Evolutionary conservation across 23 red algal species (phyloP).

Genomic region (Gracilariopsis chorda): DNA sequence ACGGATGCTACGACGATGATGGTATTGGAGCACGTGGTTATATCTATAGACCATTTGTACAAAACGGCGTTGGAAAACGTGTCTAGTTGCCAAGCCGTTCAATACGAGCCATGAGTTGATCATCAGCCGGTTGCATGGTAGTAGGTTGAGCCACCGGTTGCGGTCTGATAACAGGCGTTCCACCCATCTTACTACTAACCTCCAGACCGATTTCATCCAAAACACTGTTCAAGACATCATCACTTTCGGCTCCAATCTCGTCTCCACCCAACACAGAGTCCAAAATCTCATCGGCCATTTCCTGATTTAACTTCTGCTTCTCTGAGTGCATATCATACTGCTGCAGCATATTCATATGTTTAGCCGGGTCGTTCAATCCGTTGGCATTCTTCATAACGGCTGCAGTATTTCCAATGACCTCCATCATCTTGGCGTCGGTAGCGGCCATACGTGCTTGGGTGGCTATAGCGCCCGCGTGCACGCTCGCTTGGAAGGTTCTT

Average conservation of each 20-base stretch:
- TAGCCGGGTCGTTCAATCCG: slow-evolving; percentile 66
- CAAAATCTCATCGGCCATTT: slow-evolving; percentile 88
- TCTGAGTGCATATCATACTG: slow-evolving; percentile 90
- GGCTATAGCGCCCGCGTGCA: slow-evolving; percentile 79
- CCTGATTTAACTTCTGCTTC: slow-evolving; percentile 86
- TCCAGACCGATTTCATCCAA: slow-evolving; percentile 97
- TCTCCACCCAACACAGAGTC: slow-evolving; percentile 71
- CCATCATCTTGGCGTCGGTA: slow-evolving; percentile 70
- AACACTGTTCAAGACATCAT: slow-evolving; percentile 90
- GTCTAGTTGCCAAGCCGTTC: slow-evolving; percentile 33
- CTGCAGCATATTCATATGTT: slow-evolving; percentile 63
- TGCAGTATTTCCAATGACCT: slow-evolving; percentile 77
- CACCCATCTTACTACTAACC: slow-evolving; percentile 54
- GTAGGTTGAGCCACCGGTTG: slow-evolving; percentile 9
- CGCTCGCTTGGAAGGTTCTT: slow-evolving; percentile 63
- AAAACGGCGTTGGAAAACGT: no score
- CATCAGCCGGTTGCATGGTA: slow-evolving; percentile 16
- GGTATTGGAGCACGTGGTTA: no score
- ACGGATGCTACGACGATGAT: no score
- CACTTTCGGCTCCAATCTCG: slow-evolving; percentile 73
- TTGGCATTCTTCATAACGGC: slow-evolving; percentile 85
- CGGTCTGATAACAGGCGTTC: slow-evolving; percentile 10
- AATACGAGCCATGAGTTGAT: slow-evolving; percentile 26
- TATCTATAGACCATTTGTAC: no score
- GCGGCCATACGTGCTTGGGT: slow-evolving; percentile 80